These are phyloP conservation scores for Didymella pomorum DNA, from an alignment of 2,329 filamentous ascomycete species.

Conservation along the genomic window DNA sequence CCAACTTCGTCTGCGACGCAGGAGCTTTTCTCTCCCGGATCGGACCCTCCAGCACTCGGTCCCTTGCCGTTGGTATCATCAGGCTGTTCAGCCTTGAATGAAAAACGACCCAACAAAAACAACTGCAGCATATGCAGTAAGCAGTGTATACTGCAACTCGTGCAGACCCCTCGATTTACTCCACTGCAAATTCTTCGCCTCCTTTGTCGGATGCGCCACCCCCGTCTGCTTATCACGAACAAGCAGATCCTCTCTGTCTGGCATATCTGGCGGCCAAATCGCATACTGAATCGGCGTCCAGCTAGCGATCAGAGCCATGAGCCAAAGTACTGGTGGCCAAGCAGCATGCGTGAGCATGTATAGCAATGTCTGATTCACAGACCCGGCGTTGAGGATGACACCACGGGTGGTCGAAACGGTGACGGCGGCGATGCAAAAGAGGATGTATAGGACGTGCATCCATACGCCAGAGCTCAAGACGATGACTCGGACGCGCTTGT, in stretches of 20 bases:
- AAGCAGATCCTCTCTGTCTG: not conserved
- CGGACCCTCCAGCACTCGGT: no score
- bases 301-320: not conserved
- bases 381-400: not conserved
- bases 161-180: not conserved
- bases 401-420: not conserved
- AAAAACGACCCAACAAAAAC: not conserved
- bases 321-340: not conserved
- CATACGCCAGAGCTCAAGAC: not conserved
- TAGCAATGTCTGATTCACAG: not conserved
- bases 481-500: not conserved
- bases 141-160: not conserved
- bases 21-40: no score
- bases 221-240: not conserved
- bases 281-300: not conserved
- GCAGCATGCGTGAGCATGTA: not conserved
- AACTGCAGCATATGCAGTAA: not conserved
- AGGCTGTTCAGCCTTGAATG: not conserved
- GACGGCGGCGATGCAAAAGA: not conserved
- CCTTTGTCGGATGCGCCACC: not conserved
- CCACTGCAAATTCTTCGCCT: not conserved
- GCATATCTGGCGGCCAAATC: not conserved
- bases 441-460: not conserved
- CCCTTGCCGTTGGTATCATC: no score
- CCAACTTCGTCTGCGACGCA: no score